These are phyloP conservation scores for Dactylonectria macrodidyma DNA, from an alignment of 2,329 filamentous ascomycete genomes.

Conservation along the genomic window DNA sequence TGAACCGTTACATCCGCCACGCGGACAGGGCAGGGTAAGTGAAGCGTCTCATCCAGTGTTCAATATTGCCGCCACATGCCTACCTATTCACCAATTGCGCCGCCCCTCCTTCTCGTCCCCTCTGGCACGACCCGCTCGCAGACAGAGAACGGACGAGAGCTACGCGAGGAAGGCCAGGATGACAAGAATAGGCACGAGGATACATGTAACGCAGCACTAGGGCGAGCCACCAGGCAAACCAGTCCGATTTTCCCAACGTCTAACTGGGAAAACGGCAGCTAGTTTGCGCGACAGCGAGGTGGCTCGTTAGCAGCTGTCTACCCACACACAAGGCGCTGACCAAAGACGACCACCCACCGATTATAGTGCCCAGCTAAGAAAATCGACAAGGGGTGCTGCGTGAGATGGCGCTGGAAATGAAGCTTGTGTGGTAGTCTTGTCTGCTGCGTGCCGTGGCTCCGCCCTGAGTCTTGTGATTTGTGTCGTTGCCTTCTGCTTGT, in stretches of 20 bases:
- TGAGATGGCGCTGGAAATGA: background rate
- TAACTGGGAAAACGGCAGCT: background rate
- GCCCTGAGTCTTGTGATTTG: no score
- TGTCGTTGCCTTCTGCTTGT: background rate
- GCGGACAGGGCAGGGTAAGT: conserved; percentile 19
- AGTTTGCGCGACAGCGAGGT: background rate
- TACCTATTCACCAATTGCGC: conserved; percentile 1
- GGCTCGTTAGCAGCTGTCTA: background rate
- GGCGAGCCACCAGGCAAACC: conserved; percentile 8
- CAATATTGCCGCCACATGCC: background rate
- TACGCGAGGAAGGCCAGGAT: background rate
- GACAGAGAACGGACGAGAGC: background rate
- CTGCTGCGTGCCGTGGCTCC: no score
- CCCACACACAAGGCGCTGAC: background rate
- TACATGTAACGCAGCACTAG: background rate
- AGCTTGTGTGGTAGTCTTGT: background rate
- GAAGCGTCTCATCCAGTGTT: background rate
- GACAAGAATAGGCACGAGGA: conserved; percentile 2
- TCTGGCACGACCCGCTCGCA: background rate
- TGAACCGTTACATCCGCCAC: conserved; percentile 21
- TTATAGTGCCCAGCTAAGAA: background rate
- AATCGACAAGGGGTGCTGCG: background rate
- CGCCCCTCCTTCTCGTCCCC: background rate
- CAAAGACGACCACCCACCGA: background rate
- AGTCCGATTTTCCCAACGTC: background rate